Base-by-base conservation (phyloP, 192 early-diverging fungal genomes). In the Gryganskiella cystojenkinii region DNA sequence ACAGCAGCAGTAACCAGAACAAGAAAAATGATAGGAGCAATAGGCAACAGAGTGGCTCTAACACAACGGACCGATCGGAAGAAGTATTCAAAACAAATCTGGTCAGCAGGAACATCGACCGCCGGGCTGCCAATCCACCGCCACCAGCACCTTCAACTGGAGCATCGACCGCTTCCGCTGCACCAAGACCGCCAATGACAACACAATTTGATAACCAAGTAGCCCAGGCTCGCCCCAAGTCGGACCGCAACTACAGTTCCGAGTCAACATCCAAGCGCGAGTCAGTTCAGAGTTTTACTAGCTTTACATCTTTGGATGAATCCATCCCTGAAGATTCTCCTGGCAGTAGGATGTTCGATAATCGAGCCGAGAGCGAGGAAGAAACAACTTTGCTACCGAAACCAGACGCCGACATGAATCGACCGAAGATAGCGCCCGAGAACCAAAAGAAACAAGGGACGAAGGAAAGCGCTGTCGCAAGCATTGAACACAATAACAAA, bases 231-330 rank as follows among this genome's bases (percentile, higher is more conserved):
- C 61, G 64, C 37, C 64, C 70, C 31, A 72, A 50, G 11, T 8
- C 31, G 3, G 46, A 33, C 2, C 57, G 56, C 10, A 37, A 42
- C 14, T 27, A 59, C 17, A 30, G 28, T 46, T 30, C 30, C 33
- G 45, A 2, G 7, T 22, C 13, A 7, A 20, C n/a, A 13, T 31
- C 46, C 24, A 75, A 67, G 28, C 46, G 56, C 8, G 63, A 67
- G 14, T 75, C 72, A 14, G 30, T 62, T 13, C 61, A 67, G 44
- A 75, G 64, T 24, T 50, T 67, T 19, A 35, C 33, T n/a, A 67
- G 52, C 17, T 47, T 25, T 20, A n/a, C 52, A 0, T 54, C 45
- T n/a, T 19, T 51, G 22, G 64, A 74, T 10, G 71, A 67, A 25
- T 61, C 43, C 1, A 57, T 67, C 4, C 71, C 61, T 0, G 66